Evolutionary conservation across 1,284 basidiomycete species (phyloP).

Genomic region (Trichosporon coremiiforme): DNA sequence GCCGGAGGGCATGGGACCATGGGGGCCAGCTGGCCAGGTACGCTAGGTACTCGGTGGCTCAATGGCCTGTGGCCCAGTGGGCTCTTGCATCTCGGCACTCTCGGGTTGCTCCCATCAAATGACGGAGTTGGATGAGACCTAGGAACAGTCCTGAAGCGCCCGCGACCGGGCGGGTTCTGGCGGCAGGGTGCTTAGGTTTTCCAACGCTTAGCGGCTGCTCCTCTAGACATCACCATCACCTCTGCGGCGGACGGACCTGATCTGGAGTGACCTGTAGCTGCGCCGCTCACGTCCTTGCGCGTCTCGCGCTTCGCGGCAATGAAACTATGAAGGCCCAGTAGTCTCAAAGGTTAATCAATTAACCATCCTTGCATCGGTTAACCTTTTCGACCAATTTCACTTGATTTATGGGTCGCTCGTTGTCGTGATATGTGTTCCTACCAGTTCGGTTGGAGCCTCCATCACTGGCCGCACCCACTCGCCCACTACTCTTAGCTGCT

Average conservation of each 20-base stretch:
- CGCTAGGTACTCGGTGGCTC: conserved; percentile 3
- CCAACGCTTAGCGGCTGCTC: neutral
- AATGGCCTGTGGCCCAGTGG: conserved; percentile 6
- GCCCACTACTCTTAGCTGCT: neutral
- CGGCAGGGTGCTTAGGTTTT: neutral
- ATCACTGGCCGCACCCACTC: neutral
- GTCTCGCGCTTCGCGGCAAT: neutral
- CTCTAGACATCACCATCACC: neutral
- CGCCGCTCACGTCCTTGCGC: neutral
- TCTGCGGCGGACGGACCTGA: neutral
- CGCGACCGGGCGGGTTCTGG: conserved; percentile 3
- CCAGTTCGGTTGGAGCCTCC: too few species aligned
- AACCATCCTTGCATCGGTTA: neutral
- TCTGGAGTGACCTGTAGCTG: neutral
- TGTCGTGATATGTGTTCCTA: too few species aligned
- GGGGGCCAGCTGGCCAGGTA: conserved; percentile 4
- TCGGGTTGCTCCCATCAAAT: conserved; percentile 12
- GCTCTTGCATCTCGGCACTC: conserved; percentile 7
- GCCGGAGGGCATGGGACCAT: neutral
- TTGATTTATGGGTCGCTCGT: too few species aligned
- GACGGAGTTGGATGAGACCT: conserved; percentile 13
- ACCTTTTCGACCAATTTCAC: neutral
- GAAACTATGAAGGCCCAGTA: too few species aligned
- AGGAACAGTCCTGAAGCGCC: conserved; percentile 3
- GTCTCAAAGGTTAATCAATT: neutral